phyloP scores from a whole-genome alignment of 148 eudicot species.

The Hydrangea macrophylla region DNA sequence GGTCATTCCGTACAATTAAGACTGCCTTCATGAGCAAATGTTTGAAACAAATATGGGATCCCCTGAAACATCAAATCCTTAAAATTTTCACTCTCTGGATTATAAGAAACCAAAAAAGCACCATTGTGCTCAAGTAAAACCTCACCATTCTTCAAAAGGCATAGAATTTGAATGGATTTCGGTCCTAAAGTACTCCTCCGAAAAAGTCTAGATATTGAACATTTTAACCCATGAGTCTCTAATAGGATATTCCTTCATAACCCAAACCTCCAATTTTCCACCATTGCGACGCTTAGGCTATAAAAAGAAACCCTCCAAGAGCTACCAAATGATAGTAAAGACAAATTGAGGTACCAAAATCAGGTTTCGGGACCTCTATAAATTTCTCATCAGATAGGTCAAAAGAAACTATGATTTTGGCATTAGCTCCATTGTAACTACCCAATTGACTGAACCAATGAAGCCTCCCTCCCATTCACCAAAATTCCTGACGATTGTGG shows the following conservation, averaged over 20 bases:
- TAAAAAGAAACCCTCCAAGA: constrained; percentile 28
- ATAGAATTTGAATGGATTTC: constrained; percentile 16
- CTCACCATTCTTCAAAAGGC: constrained; percentile 27
- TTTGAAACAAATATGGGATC: constrained; percentile 27
- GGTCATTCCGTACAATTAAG: constrained; percentile 21
- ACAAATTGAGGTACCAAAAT: neutral
- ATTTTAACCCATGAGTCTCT: constrained; percentile 34
- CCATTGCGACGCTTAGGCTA: neutral
- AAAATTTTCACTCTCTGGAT: constrained; percentile 19
- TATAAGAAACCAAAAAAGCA: constrained; percentile 25
- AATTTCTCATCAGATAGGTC: constrained; percentile 32
- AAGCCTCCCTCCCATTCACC: constrained; percentile 31
- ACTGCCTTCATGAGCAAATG: constrained; percentile 32
- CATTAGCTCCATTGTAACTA: neutral
- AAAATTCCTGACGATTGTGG: constrained; percentile 14
- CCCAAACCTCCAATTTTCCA: constrained; percentile 31
- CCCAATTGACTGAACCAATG: constrained; percentile 28
- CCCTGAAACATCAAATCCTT: constrained; percentile 25
- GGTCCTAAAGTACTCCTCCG: constrained; percentile 14
- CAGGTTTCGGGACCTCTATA: constrained; percentile 18
- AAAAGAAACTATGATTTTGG: constrained; percentile 20
- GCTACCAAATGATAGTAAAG: constrained; percentile 22
- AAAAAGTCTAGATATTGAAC: constrained; percentile 12
- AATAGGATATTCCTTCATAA: constrained; percentile 32
- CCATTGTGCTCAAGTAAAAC: constrained; percentile 24